These are phyloP conservation scores for Isoetes taiwanensis DNA, from an alignment of 75 land plant genomes.

Conservation along the genomic window DNA sequence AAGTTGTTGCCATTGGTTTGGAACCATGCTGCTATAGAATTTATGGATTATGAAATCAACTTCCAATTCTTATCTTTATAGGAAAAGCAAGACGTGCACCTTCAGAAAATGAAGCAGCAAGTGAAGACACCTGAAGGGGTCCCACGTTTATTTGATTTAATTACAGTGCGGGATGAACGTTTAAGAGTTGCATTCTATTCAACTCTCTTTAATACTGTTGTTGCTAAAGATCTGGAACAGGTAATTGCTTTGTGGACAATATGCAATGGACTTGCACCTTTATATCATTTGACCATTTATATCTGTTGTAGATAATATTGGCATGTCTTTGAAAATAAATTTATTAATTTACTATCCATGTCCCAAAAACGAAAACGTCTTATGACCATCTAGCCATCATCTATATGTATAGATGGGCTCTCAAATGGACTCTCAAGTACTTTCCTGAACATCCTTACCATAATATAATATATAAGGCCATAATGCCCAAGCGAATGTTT, in stretches of 20 bases:
- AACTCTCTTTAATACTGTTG: constrained; percentile 67
- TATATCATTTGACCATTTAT: not conserved
- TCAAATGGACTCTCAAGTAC: too few relatives aligned
- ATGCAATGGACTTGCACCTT: not conserved
- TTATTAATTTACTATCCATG: not conserved
- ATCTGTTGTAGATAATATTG: too few relatives aligned
- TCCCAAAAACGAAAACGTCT: too few relatives aligned
- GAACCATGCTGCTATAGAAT: too few relatives aligned
- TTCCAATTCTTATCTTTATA: constrained; percentile 10
- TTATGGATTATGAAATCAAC: too few relatives aligned
- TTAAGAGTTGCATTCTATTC: constrained; percentile 80
- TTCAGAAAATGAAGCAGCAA: constrained; percentile 40
- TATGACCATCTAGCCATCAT: too few relatives aligned
- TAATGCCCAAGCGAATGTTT: too few relatives aligned
- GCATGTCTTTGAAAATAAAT: too few relatives aligned
- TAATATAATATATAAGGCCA: not conserved
- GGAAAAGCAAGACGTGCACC: constrained; percentile 68
- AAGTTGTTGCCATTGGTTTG: too few relatives aligned
- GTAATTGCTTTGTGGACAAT: constrained; percentile 13
- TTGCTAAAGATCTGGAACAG: constrained; percentile 83
- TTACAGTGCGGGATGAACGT: constrained; percentile 60
- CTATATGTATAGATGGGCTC: too few relatives aligned
- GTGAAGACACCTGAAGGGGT: constrained; percentile 81
- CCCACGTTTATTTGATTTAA: constrained; percentile 90
- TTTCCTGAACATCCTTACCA: not conserved